Base-by-base conservation (phyloP, 2,329 filamentous ascomycete species). In the Aspergillus sp. region DNA sequence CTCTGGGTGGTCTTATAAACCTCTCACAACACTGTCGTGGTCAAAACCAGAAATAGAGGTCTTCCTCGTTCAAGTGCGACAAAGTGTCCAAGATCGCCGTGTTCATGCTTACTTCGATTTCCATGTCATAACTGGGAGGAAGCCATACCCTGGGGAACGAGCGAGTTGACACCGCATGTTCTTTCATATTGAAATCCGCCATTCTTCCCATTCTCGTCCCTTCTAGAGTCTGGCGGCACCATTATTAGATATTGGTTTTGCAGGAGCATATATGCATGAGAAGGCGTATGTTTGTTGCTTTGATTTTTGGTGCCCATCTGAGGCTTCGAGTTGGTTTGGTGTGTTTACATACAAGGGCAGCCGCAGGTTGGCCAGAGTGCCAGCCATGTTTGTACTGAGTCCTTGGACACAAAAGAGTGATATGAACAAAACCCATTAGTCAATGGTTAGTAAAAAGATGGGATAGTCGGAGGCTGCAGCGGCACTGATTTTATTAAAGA, bases 1-100 rank as follows among this genome's bases (percentile, higher is more conserved):
- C 19, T 73, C 77, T 3, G 80, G 77, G 19, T 80, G 79, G 71
- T 78, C 77, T 13, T 80, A 81, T 63, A 80, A 80, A 53, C 74
- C 79, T 0, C 76, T 81, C 57, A 69, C 74, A 28, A 70, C 73
- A 6, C 66, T 82, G 41, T 77, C 77, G 2, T 81, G 78, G 80
- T 77, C 76, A 13, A 77, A 78, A 54, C 69, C 76, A 4, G 78
- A 81, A 68, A 80, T 82, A 19, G 80, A 82, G 64, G 79, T 81
- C 45, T 80, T 80, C 55, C 69, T 81, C 30, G 79, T 79, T 19
- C 74, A 78, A 56, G 79, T 80, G 47, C 71, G 79, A 52, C 77
- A 74, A 57, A 74, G 76, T 55, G 73, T 81, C n/a, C 71, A 75
- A 52, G 74, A 79, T 59, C 72, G 72, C 30, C 72, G 69, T 48